Conservation (phyloP, 2,329 filamentous ascomycete species). For the Boeremia lycopersici region DNA sequence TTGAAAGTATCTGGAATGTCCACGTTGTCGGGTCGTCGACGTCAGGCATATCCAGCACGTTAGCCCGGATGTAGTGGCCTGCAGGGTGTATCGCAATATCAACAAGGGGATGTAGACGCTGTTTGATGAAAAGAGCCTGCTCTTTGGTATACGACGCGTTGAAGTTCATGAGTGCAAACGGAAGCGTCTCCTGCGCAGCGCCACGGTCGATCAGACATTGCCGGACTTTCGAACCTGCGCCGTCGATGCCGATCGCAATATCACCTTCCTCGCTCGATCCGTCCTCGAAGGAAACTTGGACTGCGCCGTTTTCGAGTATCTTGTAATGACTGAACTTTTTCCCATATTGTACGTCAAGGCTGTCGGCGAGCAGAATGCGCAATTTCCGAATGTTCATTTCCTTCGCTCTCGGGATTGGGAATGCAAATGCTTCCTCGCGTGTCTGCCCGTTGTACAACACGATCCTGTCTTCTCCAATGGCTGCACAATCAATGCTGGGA, state of each 20-base stretch:
- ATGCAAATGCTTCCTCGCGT: slow-evolving; percentile 42
- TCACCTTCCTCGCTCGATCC: slow-evolving; percentile 31
- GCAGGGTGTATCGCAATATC: slow-evolving; percentile 41
- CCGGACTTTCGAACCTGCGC: slow-evolving; percentile 36
- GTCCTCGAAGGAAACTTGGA: slow-evolving; percentile 33
- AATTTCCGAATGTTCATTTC: slow-evolving; percentile 47
- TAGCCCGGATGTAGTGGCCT: slow-evolving; percentile 38
- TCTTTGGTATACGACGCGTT: slow-evolving; percentile 33
- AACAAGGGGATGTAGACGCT: slow-evolving; percentile 35
- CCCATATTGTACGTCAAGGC: slow-evolving; percentile 42
- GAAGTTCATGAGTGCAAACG: slow-evolving; percentile 41
- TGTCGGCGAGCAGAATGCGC: slow-evolving; percentile 44
- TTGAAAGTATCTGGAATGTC: slow-evolving; percentile 44
- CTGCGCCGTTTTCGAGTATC: slow-evolving; percentile 27
- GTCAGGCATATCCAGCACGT: slow-evolving; percentile 43
- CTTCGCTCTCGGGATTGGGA: slow-evolving; percentile 42
- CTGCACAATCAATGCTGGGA: slow-evolving; percentile 36
- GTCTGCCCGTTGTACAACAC: slow-evolving; percentile 44
- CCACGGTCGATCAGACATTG: slow-evolving; percentile 27
- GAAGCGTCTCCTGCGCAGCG: slow-evolving; percentile 31
- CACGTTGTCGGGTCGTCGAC: slow-evolving; percentile 41
- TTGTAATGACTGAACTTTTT: slow-evolving; percentile 29
- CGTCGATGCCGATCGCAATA: slow-evolving; percentile 34
- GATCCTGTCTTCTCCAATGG: slow-evolving; percentile 38
- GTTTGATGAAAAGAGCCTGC: slow-evolving; percentile 35